Conservation (phyloP, 1,139 yeast species). For the Eremothecium gossypii region DNA sequence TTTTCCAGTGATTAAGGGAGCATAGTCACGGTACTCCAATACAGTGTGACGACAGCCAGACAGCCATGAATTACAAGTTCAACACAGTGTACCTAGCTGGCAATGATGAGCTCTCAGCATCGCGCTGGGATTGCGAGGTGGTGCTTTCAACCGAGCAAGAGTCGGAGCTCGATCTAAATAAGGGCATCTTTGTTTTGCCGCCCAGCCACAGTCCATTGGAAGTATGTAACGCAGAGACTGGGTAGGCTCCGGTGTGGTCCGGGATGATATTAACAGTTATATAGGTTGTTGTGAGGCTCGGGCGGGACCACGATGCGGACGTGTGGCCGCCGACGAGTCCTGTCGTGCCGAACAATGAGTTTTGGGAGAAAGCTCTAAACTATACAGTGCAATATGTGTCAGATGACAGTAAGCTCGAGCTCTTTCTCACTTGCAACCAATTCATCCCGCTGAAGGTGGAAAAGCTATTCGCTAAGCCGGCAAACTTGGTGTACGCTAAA, state of each 20-base stretch:
- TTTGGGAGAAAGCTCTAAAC: conserved; percentile 7
- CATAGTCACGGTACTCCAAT: no score
- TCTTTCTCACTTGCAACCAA: conserved; percentile 7
- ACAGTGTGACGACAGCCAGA: no score
- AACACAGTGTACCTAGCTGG: conserved; percentile 29
- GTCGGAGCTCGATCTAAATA: background rate
- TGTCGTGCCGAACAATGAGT: conserved; percentile 1
- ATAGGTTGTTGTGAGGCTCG: background rate
- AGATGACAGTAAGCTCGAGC: background rate
- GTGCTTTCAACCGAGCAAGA: background rate
- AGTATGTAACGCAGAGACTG: conserved; percentile 3
- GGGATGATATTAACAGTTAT: background rate
- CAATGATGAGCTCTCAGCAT: background rate
- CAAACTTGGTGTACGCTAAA: conserved; percentile 6
- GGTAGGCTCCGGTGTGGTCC: no score
- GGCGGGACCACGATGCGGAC: background rate
- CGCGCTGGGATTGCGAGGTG: conserved; percentile 6
- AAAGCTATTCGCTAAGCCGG: conserved; percentile 9
- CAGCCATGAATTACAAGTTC: conserved; percentile 49
- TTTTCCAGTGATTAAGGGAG: no score
- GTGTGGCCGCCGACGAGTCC: background rate
- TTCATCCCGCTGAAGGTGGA: conserved; percentile 9
- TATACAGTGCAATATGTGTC: conserved; percentile 1
- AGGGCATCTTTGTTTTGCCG: conserved; percentile 7
- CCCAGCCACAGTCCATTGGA: conserved; percentile 5